Conservation (phyloP, 495 filamentous ascomycete species). For the Evernia prunastri region DNA sequence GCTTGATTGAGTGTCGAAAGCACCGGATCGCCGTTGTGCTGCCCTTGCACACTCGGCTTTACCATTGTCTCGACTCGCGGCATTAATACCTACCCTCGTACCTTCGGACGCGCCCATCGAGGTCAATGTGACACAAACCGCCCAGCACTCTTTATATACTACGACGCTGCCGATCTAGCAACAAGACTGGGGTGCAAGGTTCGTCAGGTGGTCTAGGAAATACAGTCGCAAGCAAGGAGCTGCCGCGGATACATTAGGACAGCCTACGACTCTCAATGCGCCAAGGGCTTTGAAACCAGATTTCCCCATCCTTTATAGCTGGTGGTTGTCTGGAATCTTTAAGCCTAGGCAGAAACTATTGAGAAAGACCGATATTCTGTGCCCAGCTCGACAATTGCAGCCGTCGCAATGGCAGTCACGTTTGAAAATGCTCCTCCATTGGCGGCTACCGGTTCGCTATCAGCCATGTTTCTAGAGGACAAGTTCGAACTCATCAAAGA, state of each 20-base stretch:
- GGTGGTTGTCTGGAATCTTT: background rate
- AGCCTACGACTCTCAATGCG: background rate
- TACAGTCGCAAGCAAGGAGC: slow-evolving; percentile 4
- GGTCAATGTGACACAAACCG: background rate
- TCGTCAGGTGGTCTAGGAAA: background rate
- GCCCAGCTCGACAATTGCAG: background rate
- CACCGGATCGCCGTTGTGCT: background rate
- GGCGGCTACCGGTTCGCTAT: slow-evolving; percentile 43
- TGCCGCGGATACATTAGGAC: background rate
- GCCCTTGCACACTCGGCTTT: background rate
- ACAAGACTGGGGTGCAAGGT: background rate
- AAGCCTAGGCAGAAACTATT: no score
- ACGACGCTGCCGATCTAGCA: no score
- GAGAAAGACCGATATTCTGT: background rate
- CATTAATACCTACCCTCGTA: background rate
- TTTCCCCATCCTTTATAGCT: background rate
- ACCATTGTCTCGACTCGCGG: background rate
- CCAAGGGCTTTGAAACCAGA: background rate
- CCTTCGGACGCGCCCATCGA: background rate
- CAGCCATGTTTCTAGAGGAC: slow-evolving; percentile 61
- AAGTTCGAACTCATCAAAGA: slow-evolving; percentile 96
- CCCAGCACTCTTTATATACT: background rate
- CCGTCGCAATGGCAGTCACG: slow-evolving; percentile 57
- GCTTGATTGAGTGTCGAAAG: background rate
- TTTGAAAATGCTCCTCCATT: slow-evolving; percentile 57